phyloP scores from a whole-genome alignment of 2,329 filamentous ascomycete genomes.

The Cercospora sp. region DNA sequence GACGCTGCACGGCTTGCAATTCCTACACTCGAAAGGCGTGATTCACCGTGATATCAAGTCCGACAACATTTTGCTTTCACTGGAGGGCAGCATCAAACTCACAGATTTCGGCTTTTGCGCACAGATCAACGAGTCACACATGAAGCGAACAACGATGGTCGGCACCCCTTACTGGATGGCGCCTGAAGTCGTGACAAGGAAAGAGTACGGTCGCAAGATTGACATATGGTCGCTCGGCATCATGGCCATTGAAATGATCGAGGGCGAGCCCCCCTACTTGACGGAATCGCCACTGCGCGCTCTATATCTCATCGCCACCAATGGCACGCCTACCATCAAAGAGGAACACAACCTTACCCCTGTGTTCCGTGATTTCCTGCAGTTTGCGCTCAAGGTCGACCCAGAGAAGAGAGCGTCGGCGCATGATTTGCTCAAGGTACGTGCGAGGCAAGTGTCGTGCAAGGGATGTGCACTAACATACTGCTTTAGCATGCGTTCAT shows the following conservation, averaged over 20 bases:
- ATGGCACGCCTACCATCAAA: conserved; percentile 92
- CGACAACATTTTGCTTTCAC: conserved; percentile 90
- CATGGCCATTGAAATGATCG: conserved; percentile 99
- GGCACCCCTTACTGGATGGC: conserved; percentile 99
- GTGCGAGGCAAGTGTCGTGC: conserved; percentile 36
- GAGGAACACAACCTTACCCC: conserved; percentile 79
- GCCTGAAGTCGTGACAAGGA: conserved; percentile 92
- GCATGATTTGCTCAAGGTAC: conserved; percentile 86
- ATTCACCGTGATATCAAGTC: conserved; percentile 99
- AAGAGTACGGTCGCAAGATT: conserved; percentile 97
- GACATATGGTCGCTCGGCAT: conserved; percentile 99
- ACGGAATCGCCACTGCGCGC: conserved; percentile 92
- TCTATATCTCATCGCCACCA: conserved; percentile 93
- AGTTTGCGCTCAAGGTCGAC: conserved; percentile 92
- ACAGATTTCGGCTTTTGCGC: conserved; percentile 99
- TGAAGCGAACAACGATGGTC: conserved; percentile 98
- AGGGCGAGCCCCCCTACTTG: conserved; percentile 94
- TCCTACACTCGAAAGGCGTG: conserved; percentile 94
- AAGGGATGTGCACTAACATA: conserved; percentile 14
- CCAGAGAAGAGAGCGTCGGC: conserved; percentile 95
- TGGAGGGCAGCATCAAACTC: conserved; percentile 95
- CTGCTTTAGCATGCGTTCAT: conserved; percentile 50
- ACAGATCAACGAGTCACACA: conserved; percentile 94
- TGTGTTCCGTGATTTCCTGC: conserved; percentile 87
- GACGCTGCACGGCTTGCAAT: conserved; percentile 86